Base-by-base conservation (phyloP, 352 stramenopile genomes). In the Phytophthora foliorum region DNA sequence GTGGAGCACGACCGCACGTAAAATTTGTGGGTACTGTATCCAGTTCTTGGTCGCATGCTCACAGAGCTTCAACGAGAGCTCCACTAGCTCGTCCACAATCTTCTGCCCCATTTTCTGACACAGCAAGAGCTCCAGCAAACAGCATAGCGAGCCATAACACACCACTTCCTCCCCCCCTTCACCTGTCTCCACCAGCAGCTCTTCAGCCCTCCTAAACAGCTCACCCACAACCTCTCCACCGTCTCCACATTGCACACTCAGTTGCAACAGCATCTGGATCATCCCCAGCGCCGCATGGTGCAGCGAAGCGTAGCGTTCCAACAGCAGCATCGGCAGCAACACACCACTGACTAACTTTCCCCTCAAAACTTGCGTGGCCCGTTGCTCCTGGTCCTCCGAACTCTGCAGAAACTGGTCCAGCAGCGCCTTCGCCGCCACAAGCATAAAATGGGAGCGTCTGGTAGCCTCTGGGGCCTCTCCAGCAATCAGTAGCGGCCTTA, bases 91-190 rank as follows among this genome's bases (percentile, higher is more conserved):
- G 25, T 74, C 44, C 10, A 19, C 41, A 4, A 49, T 6, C 19
- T 49, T 4, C 0, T 39, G 13, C 27, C 70, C 50, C 16, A 21
- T 19, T 41, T 69, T 44, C 22, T 72, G 64, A 34, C 51, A 64
- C n/a, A 84, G 49, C 19, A 88, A 31, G 22, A 89, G 29, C 57
- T 88, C 68, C 46, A 90, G 60, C 29, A 89, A 65, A 9, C 65
- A 60, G 34, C 85, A 90, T 7, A 93, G 55, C 36, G 85, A 78
- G 8, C 71, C 67, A 44, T 78, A 90, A 57, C 80, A 82, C 14
- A 76, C 34, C 10, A 32, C 48, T 1, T 41, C 27, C 9, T 32
- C 10, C 4, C 62, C 10, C 4, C 62, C 53, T 0, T 31, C 25
- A 39, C 53, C 39, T 67, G 6, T 25, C 34, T 53, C 41, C n/a